Evolutionary conservation across 441 rosid genomes (phyloP).

Genomic region (Euphorbia corollata): DNA sequence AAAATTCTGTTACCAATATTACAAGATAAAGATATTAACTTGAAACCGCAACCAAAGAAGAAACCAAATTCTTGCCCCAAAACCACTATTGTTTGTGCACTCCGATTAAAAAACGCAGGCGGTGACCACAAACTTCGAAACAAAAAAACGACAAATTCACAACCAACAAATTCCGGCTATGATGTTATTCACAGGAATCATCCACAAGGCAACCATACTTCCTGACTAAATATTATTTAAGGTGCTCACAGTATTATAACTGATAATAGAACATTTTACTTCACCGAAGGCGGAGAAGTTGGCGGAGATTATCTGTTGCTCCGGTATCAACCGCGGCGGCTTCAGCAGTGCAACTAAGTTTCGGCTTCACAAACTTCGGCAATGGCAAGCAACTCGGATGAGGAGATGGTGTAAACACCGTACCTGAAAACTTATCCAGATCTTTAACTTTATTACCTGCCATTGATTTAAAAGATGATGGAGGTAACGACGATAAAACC

Average conservation of each 20-base stretch:
- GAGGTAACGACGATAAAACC: conserved; percentile 10
- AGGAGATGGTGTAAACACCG: conserved; percentile 54
- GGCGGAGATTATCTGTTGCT: conserved; percentile 58
- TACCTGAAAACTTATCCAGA: conserved; percentile 34
- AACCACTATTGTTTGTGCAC: conserved; percentile 10
- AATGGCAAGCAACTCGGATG: conserved; percentile 90
- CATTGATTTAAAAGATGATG: conserved; percentile 3
- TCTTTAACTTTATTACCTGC: conserved; percentile 19
- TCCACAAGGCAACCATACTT: neutral
- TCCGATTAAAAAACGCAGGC: conserved; percentile 15
- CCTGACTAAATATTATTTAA: neutral
- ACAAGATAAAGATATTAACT: neutral
- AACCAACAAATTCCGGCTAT: neutral
- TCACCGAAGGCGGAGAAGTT: conserved; percentile 59
- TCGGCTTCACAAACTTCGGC: conserved; percentile 69
- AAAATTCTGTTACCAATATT: too few relatives aligned
- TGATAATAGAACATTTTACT: neutral
- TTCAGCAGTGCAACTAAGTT: conserved; percentile 61
- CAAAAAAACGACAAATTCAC: neutral
- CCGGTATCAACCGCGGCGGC: conserved; percentile 51
- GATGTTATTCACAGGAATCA: conserved; percentile 6
- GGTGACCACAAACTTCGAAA: conserved; percentile 18
- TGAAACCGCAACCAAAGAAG: neutral
- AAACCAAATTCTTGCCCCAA: too few relatives aligned
- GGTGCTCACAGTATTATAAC: neutral